A percentile compares a stretch with the other conserved stretches of the same genome.
These are phyloP conservation scores for Lasiosphaeriaceae sp. DNA, from an alignment of 495 filamentous ascomycete species.

Conservation along the genomic window DNA sequence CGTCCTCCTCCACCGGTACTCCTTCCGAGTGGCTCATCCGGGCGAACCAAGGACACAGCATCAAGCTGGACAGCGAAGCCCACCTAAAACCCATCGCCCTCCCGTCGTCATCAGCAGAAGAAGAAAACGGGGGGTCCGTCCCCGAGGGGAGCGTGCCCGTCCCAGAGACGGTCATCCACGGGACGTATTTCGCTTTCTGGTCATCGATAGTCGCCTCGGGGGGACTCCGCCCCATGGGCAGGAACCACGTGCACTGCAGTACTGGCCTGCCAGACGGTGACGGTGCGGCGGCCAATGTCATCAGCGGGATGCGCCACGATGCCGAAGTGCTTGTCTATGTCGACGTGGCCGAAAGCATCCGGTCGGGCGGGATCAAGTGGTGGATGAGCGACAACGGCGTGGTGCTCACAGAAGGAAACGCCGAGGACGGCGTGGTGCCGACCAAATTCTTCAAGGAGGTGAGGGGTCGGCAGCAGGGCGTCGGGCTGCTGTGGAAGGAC, in stretches of 20 bases:
- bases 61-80: slow-evolving; percentile 62
- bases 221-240: slow-evolving; percentile 71
- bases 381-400: slow-evolving; percentile 88
- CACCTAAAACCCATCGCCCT: slow-evolving; percentile 64
- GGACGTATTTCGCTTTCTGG: slow-evolving; percentile 79
- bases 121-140: not conserved
- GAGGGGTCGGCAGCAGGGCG: slow-evolving; percentile 51
- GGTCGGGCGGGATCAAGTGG: slow-evolving; percentile 65
- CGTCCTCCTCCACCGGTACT: not conserved
- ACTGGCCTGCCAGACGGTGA: slow-evolving; percentile 51
- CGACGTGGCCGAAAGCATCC: slow-evolving; percentile 63
- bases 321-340: slow-evolving; percentile 78
- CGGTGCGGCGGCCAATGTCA: slow-evolving; percentile 49
- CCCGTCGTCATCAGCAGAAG: slow-evolving; percentile 32
- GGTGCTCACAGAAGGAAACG: slow-evolving; percentile 49
- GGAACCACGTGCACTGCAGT: slow-evolving; percentile 87
- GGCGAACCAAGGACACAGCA: slow-evolving; percentile 86
- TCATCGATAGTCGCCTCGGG: slow-evolving; percentile 64
- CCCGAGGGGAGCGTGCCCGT: slow-evolving; percentile 29
- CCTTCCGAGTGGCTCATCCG: slow-evolving; percentile 89
- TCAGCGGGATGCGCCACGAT: slow-evolving; percentile 81
- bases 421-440: slow-evolving; percentile 42
- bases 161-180: slow-evolving; percentile 72
- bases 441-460: slow-evolving; percentile 49
- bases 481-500: slow-evolving; percentile 63